Evolutionary conservation across 257 asterid species (phyloP), one percentile per base, ranked within the genome.

Genomic region (Gentiana dahurica): DNA sequence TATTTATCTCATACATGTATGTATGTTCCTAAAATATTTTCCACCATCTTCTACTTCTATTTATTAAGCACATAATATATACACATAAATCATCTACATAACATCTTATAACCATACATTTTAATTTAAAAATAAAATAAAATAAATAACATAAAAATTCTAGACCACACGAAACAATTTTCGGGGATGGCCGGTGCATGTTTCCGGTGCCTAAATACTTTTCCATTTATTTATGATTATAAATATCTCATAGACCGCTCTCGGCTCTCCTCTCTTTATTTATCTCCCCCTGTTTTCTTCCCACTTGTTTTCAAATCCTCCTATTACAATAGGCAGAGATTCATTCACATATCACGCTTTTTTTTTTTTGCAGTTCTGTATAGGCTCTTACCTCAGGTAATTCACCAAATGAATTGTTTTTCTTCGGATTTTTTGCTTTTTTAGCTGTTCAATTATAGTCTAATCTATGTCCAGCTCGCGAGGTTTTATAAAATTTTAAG

Each of bases 361-460:
- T 34, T 15, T 34, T 15, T 15, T 48, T 49, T 36, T 15, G 8
- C 50, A 55, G 52, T 12, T 58, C 64, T 84, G 91, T 84, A 84
- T 75, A 87, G 86, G 71, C 63, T 36, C 46, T 41, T 41, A 24
- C 56, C 53, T 71, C 79, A 79, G 90, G 91, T 87, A 77, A 43
- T 39, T 5, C 7, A 47, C 12, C 34, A 15, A 12, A 15, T 24
- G 24, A 24, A 24, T 41, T 41, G 46, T 41, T 5, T 10, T 41
- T 41, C 46, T 41, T 3, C 46, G 8, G 9, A 41, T 41, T 10
- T 41, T 5, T 41, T 49, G 61, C 46, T 50, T 4, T 37, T 15
- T 3, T 12, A 53, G 12, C 8, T 35, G 36, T 34, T 34, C 35
- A 6, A 34, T 53, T 34, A 4, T n/a, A 11, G 36, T 33, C 6